phyloP scores from a whole-genome alignment of 495 filamentous ascomycete species.

The Chaetomium cochliodes region DNA sequence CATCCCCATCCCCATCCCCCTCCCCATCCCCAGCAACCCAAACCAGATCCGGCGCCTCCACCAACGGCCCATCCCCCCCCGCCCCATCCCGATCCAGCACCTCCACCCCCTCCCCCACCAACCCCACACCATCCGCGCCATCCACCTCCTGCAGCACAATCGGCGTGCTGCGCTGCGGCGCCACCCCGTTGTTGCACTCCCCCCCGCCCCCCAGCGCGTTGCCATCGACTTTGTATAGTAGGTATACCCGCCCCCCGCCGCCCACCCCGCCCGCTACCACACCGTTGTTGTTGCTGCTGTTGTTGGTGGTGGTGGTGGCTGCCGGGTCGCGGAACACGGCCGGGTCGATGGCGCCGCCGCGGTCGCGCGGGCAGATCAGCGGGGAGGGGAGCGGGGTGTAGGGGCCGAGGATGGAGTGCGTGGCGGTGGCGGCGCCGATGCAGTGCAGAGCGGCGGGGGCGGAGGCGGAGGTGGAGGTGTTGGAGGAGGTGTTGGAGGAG shows the following conservation, averaged over 20 bases:
- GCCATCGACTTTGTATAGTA: constrained; percentile 64
- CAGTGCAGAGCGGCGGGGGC: constrained; percentile 48
- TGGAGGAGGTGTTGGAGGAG: too few relatives aligned
- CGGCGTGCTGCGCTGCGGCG: constrained; percentile 52
- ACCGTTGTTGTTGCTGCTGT: too few relatives aligned
- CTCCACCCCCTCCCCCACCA: constrained; percentile 50
- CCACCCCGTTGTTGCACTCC: constrained; percentile 54
- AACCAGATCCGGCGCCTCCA: constrained; percentile 61
- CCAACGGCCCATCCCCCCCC: constrained; percentile 19
- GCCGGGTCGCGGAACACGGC: constrained; percentile 51
- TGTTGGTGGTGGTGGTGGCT: too few relatives aligned
- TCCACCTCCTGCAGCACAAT: constrained; percentile 60
- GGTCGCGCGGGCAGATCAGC: constrained; percentile 50
- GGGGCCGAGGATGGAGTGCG: constrained; percentile 47
- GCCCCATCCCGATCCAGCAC: constrained; percentile 51
- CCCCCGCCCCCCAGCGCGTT: constrained; percentile 59
- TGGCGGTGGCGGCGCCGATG: constrained; percentile 51
- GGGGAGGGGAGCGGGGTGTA: constrained; percentile 48
- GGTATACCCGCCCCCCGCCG: constrained; percentile 56
- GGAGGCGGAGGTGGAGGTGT: too few relatives aligned
- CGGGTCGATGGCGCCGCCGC: constrained; percentile 61
- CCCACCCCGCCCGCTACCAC: too few relatives aligned
- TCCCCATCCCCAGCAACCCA: constrained; percentile 25
- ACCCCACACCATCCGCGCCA: constrained; percentile 49
- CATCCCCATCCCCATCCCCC: constrained; percentile 24